Conservation (phyloP, 2,329 filamentous ascomycete genomes). For the Aspergillus niger region DNA sequence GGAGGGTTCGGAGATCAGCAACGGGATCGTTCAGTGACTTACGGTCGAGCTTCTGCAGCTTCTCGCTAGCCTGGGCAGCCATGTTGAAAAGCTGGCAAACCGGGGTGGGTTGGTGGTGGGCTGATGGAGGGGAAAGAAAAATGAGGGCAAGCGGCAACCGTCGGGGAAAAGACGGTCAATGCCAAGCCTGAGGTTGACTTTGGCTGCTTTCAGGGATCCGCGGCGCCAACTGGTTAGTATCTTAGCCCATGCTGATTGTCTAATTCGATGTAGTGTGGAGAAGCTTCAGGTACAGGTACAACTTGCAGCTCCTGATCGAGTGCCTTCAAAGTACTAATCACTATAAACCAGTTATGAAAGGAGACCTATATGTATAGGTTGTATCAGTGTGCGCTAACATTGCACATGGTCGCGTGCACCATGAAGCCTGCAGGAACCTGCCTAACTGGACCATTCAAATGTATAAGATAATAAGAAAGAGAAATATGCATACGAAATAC, state of each 20-base stretch:
- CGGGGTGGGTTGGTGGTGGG: slow-evolving; percentile 23
- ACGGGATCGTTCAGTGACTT: slow-evolving; percentile 19
- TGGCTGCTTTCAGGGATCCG: neutral
- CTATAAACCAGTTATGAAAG: too few species aligned
- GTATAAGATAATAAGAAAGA: neutral
- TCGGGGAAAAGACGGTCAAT: slow-evolving; percentile 6
- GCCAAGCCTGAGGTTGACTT: slow-evolving; percentile 15
- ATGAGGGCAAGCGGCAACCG: slow-evolving; percentile 16
- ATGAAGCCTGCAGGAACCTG: too few species aligned
- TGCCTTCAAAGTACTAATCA: too few species aligned
- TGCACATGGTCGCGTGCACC: too few species aligned
- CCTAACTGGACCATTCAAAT: too few species aligned
- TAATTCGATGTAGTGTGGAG: neutral
- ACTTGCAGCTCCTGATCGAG: neutral
- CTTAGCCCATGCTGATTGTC: neutral
- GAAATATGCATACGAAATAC: neutral
- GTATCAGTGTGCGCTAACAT: too few species aligned
- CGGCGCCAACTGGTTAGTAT: neutral
- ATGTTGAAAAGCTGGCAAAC: slow-evolving; percentile 33
- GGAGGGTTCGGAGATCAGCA: neutral
- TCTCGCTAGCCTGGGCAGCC: slow-evolving; percentile 46
- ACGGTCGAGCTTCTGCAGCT: slow-evolving; percentile 46
- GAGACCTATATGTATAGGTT: too few species aligned
- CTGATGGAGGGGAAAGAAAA: slow-evolving; percentile 24
- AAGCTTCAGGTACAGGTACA: neutral